These are phyloP conservation scores for Phialophora tarda DNA, from an alignment of 2,329 filamentous ascomycete species.

Conservation along the genomic window DNA sequence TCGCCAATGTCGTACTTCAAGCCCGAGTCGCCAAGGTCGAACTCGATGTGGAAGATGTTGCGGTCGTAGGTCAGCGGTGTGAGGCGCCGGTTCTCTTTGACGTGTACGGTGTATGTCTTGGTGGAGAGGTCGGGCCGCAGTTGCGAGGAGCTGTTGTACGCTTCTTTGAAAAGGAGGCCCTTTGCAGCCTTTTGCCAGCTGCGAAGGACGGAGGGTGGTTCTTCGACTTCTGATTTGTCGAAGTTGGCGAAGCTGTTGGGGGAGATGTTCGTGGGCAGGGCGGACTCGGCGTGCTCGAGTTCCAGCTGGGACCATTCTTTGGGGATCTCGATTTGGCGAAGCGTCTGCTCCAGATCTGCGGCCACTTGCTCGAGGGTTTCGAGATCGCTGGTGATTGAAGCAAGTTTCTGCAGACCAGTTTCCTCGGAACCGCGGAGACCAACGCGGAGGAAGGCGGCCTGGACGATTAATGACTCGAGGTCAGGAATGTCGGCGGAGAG, in stretches of 20 bases:
- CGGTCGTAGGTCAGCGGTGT: constrained; percentile 89
- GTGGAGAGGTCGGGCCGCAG: constrained; percentile 85
- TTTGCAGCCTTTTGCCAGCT: constrained; percentile 86
- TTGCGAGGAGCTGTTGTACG: constrained; percentile 73
- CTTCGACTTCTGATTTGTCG: constrained; percentile 72
- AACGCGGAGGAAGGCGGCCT: constrained; percentile 82
- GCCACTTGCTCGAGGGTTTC: constrained; percentile 67
- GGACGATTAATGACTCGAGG: constrained; percentile 70
- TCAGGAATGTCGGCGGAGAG: constrained; percentile 69
- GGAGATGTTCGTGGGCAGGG: constrained; percentile 69
- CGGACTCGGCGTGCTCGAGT: constrained; percentile 59
- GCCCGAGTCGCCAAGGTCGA: constrained; percentile 88
- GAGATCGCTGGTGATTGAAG: constrained; percentile 62
- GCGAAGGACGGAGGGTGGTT: constrained; percentile 69
- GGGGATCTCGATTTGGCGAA: constrained; percentile 76
- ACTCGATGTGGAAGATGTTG: constrained; percentile 99
- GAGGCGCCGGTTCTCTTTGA: constrained; percentile 93
- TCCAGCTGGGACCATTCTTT: constrained; percentile 78
- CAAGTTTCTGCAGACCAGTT: constrained; percentile 70
- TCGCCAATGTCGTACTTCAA: constrained; percentile 97
- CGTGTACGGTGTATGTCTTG: constrained; percentile 84
- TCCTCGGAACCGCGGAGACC: constrained; percentile 70
- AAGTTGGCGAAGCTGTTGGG: constrained; percentile 83
- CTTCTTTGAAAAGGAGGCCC: constrained; percentile 91
- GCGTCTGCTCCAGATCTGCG: constrained; percentile 67